Evolutionary conservation across 1,139 yeast genomes (phyloP).

Genomic region (Candida albicans): DNA sequence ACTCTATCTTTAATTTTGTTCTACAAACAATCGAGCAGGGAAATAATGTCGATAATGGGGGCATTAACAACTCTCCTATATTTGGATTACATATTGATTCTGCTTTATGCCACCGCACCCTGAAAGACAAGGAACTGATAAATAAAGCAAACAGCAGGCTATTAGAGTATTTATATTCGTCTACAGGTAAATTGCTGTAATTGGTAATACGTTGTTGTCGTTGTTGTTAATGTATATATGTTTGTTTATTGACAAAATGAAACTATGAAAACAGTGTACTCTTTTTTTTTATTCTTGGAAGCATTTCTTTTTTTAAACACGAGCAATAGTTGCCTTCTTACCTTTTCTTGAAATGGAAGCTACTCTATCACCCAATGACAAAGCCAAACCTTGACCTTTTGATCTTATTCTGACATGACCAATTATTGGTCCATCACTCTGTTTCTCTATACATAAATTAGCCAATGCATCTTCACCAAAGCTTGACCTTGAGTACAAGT

Average conservation of each 20-base stretch:
- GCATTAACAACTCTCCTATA: constrained; percentile 20
- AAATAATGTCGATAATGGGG: constrained; percentile 14
- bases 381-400: constrained; percentile 96
- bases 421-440: constrained; percentile 70
- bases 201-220: background rate
- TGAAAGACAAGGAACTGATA: constrained; percentile 18
- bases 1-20: constrained; percentile 16
- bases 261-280: background rate
- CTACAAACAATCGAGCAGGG: constrained; percentile 10
- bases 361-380: constrained; percentile 91
- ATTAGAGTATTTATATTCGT: constrained; percentile 14
- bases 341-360: constrained; percentile 71
- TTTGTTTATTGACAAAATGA: background rate
- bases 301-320: constrained; percentile 17
- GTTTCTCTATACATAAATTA: constrained; percentile 87
- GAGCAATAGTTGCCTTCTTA: constrained; percentile 24
- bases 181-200: constrained; percentile 2
- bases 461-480: constrained; percentile 99
- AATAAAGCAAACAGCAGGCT: constrained; percentile 16
- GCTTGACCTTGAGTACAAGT: constrained; percentile 86
- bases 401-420: constrained; percentile 98
- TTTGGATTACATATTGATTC: constrained; percentile 29
- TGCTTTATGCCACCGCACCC: constrained; percentile 24
- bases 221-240: background rate
- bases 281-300: background rate